These are phyloP conservation scores for Ceratonia siliqua DNA, from an alignment of 306 rosid species.

Conservation along the genomic window DNA sequence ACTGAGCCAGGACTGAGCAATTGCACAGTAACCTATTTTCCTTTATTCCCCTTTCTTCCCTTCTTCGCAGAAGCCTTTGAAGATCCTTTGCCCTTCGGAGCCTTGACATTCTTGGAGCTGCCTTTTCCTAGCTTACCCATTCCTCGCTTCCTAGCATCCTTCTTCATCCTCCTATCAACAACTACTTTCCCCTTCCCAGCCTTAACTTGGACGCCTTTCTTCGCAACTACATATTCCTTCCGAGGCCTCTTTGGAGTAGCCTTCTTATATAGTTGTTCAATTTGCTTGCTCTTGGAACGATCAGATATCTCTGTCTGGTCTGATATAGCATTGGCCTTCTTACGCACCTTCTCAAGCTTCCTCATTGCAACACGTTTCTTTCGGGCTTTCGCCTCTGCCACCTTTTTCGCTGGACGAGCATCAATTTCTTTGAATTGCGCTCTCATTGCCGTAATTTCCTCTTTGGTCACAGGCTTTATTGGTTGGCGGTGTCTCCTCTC, in stretches of 20 bases:
- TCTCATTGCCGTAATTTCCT: conserved; percentile 76
- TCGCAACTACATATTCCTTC: conserved; percentile 92
- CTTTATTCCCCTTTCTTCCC: conserved; percentile 50
- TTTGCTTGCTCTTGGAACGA: conserved; percentile 84
- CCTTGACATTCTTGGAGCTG: conserved; percentile 50
- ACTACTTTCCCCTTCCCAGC: conserved; percentile 74
- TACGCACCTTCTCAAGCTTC: conserved; percentile 89
- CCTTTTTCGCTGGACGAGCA: conserved; percentile 83
- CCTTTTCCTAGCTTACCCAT: conserved; percentile 51
- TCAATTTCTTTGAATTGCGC: conserved; percentile 88
- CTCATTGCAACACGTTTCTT: conserved; percentile 80
- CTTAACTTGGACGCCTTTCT: conserved; percentile 93
- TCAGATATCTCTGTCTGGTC: conserved; percentile 88
- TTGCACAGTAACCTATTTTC: conserved; percentile 30
- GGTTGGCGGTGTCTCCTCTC: conserved; percentile 75
- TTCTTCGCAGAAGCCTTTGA: conserved; percentile 49
- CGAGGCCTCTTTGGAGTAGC: conserved; percentile 73
- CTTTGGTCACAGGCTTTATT: conserved; percentile 77
- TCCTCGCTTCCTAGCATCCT: conserved; percentile 64
- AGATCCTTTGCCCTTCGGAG: conserved; percentile 57
- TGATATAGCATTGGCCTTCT: conserved; percentile 90
- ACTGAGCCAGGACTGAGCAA: neutral
- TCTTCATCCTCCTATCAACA: conserved; percentile 88
- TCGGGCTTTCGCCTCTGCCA: conserved; percentile 69
- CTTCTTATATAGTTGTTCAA: conserved; percentile 72